Evolutionary conservation across 1,139 yeast species (phyloP).

Genomic region (Geotrichum siamense): DNA sequence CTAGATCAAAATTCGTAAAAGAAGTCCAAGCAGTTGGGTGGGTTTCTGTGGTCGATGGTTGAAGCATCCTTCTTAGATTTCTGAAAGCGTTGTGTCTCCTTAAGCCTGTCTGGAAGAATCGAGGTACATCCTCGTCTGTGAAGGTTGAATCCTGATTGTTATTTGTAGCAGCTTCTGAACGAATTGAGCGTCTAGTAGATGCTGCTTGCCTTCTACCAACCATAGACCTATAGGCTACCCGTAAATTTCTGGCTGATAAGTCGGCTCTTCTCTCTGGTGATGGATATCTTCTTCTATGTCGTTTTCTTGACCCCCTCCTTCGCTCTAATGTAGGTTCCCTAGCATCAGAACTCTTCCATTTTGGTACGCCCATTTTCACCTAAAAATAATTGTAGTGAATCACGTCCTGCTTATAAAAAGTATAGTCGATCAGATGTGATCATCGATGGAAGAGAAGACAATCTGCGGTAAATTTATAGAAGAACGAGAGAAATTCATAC

Average conservation of each 20-base stretch:
- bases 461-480: too few relatives aligned
- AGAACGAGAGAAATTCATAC: too few relatives aligned
- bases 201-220: background rate
- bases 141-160: background rate
- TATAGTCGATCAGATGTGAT: too few relatives aligned
- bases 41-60: constrained; percentile 1
- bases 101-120: background rate
- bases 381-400: too few relatives aligned
- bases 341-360: constrained; percentile 1
- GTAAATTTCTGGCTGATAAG: background rate
- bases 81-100: constrained; percentile 12
- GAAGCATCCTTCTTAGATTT: constrained; percentile 13
- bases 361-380: constrained; percentile 9
- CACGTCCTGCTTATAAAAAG: too few relatives aligned
- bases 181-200: background rate
- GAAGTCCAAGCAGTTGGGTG: constrained; percentile 3
- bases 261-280: background rate
- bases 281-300: background rate
- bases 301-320: background rate
- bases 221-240: constrained; percentile 1
- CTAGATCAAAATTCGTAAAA: background rate
- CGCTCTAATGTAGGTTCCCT: background rate
- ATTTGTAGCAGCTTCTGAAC: background rate
- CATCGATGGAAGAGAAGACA: too few relatives aligned
- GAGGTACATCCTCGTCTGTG: constrained; percentile 1